Conservation (phyloP, 164 flowering plant species). For the Annona cherimola region DNA sequence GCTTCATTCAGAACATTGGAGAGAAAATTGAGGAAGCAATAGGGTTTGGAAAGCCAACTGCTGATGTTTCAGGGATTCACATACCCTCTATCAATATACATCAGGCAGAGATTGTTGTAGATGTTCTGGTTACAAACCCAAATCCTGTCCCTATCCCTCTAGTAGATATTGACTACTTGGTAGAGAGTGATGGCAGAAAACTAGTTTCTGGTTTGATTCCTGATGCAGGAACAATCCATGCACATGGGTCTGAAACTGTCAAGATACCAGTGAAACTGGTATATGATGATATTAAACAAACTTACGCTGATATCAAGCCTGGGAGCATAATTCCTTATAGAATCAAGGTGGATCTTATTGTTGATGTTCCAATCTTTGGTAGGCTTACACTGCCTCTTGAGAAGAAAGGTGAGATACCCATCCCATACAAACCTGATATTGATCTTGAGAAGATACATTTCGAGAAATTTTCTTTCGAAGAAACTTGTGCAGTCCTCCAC, state of each 20-base stretch:
- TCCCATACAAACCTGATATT: conserved; percentile 11
- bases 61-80: conserved; percentile 15
- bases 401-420: conserved; percentile 13
- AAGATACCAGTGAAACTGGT: conserved; percentile 12
- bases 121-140: conserved; percentile 14
- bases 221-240: conserved; percentile 13
- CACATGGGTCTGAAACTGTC: conserved; percentile 15
- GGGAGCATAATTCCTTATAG: conserved; percentile 13
- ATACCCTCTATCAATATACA: conserved; percentile 10
- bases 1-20: conserved; percentile 11
- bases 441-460: conserved; percentile 18
- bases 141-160: conserved; percentile 14
- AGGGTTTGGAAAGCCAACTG: conserved; percentile 17
- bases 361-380: conserved; percentile 13
- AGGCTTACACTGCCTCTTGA: conserved; percentile 11
- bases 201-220: conserved; percentile 11
- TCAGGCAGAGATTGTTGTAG: conserved; percentile 8
- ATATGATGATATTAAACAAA: conserved; percentile 14
- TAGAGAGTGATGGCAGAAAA: conserved; percentile 17
- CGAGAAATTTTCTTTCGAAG: conserved; percentile 22
- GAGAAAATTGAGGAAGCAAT: conserved; percentile 13
- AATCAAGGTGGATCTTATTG: conserved; percentile 11
- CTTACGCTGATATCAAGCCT: conserved; percentile 9
- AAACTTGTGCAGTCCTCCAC: conserved; percentile 24
- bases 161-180: conserved; percentile 9